A percentile compares a stretch with the other conserved stretches of the same genome.
Conservation (phyloP, 345 rosid genomes). For the Bretschneidera sinensis region DNA sequence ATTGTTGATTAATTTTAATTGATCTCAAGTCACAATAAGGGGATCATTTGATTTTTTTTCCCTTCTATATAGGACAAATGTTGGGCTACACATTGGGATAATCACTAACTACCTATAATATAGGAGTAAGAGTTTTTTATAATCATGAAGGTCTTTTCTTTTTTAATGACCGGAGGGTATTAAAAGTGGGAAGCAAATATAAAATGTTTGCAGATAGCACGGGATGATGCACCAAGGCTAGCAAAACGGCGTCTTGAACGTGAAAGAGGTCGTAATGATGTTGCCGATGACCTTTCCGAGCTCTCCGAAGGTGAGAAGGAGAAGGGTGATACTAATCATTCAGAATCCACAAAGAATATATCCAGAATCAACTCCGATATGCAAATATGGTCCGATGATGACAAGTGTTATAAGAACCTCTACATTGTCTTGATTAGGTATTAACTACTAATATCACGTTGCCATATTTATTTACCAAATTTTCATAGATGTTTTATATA, state of each 20-base stretch:
- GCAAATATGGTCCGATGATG: slow-evolving; percentile 66
- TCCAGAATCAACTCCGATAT: slow-evolving; percentile 58
- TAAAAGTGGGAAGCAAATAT: not conserved
- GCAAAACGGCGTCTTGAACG: slow-evolving; percentile 56
- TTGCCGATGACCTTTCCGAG: slow-evolving; percentile 75
- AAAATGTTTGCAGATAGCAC: slow-evolving; percentile 57
- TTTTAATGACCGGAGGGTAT: too few relatives aligned
- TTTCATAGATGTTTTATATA: too few relatives aligned
- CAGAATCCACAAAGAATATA: slow-evolving; percentile 38
- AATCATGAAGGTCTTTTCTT: too few relatives aligned
- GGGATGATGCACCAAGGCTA: slow-evolving; percentile 63
- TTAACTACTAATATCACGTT: not conserved
- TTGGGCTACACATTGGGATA: too few relatives aligned
- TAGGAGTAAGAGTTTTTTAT: too few relatives aligned
- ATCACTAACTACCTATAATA: too few relatives aligned
- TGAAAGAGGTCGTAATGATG: slow-evolving; percentile 75
- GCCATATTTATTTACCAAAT: not conserved
- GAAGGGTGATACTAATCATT: slow-evolving; percentile 29
- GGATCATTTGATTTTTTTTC: too few relatives aligned
- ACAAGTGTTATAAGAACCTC: slow-evolving; percentile 46
- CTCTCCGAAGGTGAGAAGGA: slow-evolving; percentile 87
- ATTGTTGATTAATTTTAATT: too few relatives aligned
- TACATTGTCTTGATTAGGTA: slow-evolving; percentile 82
- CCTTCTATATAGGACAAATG: too few relatives aligned
- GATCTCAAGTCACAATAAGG: too few relatives aligned